phyloP scores from a whole-genome alignment of 1,284 basidiomycete species.

The Puccinia hordei region DNA sequence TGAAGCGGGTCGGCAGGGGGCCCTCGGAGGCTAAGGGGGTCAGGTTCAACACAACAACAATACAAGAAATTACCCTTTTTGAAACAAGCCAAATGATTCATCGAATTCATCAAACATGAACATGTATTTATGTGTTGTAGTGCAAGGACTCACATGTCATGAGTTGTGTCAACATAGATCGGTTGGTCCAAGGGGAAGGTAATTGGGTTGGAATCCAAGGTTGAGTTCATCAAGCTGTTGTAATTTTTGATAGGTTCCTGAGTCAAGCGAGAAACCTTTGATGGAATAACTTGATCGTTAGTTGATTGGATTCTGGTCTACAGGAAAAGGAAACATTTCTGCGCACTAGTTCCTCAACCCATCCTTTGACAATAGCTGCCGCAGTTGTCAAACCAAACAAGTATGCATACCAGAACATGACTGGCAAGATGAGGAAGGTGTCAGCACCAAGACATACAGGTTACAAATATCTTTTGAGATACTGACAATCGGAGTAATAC shows the following conservation, averaged over 20 bases:
- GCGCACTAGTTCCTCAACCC: conserved; percentile 60
- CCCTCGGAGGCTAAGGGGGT: conserved; percentile 70
- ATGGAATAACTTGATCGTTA: conserved; percentile 51
- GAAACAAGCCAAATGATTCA: neutral
- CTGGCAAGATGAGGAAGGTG: neutral
- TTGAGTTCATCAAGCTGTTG: conserved; percentile 77
- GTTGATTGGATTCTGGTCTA: conserved; percentile 53
- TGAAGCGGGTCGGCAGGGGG: conserved; percentile 72
- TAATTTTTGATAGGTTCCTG: conserved; percentile 70
- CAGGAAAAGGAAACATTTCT: conserved; percentile 56
- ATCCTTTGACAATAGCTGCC: conserved; percentile 61
- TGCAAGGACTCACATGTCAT: conserved; percentile 62
- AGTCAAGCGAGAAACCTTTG: conserved; percentile 71
- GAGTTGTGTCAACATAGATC: conserved; percentile 81
- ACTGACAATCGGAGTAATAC: conserved; percentile 58
- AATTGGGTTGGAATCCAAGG: conserved; percentile 69
- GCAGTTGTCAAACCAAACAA: conserved; percentile 59
- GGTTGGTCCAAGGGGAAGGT: conserved; percentile 79
- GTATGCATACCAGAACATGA: conserved; percentile 51
- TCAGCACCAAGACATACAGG: neutral
- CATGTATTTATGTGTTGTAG: neutral
- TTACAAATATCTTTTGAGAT: neutral
- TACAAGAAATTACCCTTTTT: conserved; percentile 54
- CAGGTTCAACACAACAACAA: conserved; percentile 67
- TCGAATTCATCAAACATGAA: neutral